These are phyloP conservation scores for Pisolithus albus DNA, from an alignment of 768 basidiomycete genomes.

Conservation along the genomic window DNA sequence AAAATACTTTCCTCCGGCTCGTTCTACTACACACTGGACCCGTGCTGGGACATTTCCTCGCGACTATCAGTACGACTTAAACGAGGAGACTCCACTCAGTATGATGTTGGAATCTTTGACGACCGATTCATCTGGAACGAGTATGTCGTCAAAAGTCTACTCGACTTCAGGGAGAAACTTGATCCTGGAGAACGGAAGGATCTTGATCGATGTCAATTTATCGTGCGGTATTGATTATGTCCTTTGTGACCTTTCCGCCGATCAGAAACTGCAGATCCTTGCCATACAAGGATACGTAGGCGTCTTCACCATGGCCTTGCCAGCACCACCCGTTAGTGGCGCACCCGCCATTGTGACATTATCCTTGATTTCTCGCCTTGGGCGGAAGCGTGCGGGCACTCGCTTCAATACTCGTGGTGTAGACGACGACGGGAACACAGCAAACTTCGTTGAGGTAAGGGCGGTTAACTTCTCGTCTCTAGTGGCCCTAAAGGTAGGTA, in stretches of 20 bases:
- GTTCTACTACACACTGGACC: constrained; percentile 85
- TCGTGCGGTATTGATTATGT: constrained; percentile 45
- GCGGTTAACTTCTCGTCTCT: background rate
- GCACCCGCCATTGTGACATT: constrained; percentile 67
- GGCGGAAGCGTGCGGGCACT: constrained; percentile 94
- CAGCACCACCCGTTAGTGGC: constrained; percentile 69
- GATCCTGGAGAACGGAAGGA: constrained; percentile 61
- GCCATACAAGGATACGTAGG: constrained; percentile 94
- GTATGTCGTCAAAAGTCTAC: constrained; percentile 76
- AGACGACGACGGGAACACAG: constrained; percentile 90
- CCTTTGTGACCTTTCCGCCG: constrained; percentile 5
- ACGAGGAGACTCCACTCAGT: constrained; percentile 36
- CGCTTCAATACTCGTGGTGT: constrained; percentile 96
- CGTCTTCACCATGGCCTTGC: constrained; percentile 69
- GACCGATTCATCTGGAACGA: constrained; percentile 94
- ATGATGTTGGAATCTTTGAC: constrained; percentile 62
- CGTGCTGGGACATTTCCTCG: constrained; percentile 86
- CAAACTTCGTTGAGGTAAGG: constrained; percentile 91
- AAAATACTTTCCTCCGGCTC: constrained; percentile 89
- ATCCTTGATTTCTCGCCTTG: constrained; percentile 77
- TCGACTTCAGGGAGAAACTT: constrained; percentile 81
- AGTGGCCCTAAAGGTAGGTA: constrained; percentile 8
- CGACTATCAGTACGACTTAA: constrained; percentile 65
- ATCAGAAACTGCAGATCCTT: constrained; percentile 48
- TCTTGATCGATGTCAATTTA: constrained; percentile 78